phyloP scores from a whole-genome alignment of 768 basidiomycete species.

The Lyophyllum semitale region DNA sequence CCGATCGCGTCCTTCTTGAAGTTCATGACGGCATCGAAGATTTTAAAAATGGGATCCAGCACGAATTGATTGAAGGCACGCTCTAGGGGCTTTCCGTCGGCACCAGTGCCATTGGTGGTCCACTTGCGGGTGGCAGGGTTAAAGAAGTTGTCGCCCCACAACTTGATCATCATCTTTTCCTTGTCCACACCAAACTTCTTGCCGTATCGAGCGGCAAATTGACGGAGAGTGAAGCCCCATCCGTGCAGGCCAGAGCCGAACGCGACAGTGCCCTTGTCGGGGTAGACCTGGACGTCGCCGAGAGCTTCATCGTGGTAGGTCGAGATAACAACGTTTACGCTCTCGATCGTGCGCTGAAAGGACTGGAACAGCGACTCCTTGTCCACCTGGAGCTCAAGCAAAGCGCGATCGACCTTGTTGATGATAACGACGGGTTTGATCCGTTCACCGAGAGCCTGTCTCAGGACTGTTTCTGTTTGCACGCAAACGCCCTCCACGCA shows the following conservation, averaged over 20 bases:
- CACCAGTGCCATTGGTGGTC: conserved; percentile 74
- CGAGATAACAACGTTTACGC: conserved; percentile 97
- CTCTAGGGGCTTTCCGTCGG: conserved; percentile 90
- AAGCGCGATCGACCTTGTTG: conserved; percentile 99
- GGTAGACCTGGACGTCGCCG: conserved; percentile 98
- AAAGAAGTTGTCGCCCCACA: conserved; percentile 99
- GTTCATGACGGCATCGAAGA: conserved; percentile 99
- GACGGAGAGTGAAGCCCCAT: conserved; percentile 98
- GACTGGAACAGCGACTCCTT: conserved; percentile 98
- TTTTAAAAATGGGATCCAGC: conserved; percentile 97
- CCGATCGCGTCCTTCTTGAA: conserved; percentile 91
- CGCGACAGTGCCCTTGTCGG: conserved; percentile 96
- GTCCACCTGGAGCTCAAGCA: conserved; percentile 95
- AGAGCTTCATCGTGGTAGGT: conserved; percentile 94
- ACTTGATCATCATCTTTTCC: conserved; percentile 95
- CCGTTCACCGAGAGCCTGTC: conserved; percentile 95
- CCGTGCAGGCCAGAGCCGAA: conserved; percentile 99
- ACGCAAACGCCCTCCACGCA: conserved; percentile 99
- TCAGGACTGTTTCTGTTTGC: conserved; percentile 98
- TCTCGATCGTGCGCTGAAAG: conserved; percentile 96
- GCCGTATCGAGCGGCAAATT: conserved; percentile 91
- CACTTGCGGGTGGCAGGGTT: conserved; percentile 97
- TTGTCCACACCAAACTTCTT: conserved; percentile 99
- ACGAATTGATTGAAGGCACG: conserved; percentile 99
- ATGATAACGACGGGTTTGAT: conserved; percentile 99